Evolutionary conservation across 192 early-diverging fungal genomes (phyloP).

Genomic region (Kickxella alabastrina): DNA sequence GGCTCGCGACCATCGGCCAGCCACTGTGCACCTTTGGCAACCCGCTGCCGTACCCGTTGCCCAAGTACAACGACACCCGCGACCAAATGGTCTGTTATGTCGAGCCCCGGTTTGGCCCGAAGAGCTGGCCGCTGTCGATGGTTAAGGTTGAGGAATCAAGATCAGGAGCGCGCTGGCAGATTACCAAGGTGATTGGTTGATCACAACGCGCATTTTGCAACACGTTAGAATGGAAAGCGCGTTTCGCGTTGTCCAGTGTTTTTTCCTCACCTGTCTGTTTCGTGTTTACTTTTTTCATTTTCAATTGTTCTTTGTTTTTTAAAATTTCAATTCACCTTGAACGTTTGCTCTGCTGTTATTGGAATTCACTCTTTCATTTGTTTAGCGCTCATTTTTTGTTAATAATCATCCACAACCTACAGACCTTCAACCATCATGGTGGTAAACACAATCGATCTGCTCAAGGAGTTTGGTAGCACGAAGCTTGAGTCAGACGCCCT

Average conservation of each 20-base stretch:
- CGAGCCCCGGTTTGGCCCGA: conserved; percentile 67
- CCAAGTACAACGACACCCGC: conserved; percentile 64
- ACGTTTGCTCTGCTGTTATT: neutral
- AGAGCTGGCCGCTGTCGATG: conserved; percentile 65
- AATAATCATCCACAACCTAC: too few species aligned
- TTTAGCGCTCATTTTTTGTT: too few species aligned
- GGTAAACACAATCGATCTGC: conserved; percentile 23
- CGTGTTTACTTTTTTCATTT: too few species aligned
- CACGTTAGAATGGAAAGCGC: neutral
- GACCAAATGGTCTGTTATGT: conserved; percentile 56
- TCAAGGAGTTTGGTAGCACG: conserved; percentile 25
- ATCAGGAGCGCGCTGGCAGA: conserved; percentile 61
- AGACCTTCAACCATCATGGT: neutral
- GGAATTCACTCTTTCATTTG: neutral
- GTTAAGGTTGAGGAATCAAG: conserved; percentile 62
- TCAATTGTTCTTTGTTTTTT: too few species aligned
- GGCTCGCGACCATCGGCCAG: conserved; percentile 77
- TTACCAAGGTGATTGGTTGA: conserved; percentile 49
- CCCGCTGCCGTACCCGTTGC: conserved; percentile 71
- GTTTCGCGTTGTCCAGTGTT: too few species aligned
- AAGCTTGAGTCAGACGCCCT: conserved; percentile 41
- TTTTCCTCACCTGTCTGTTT: too few species aligned
- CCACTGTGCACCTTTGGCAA: conserved; percentile 69
- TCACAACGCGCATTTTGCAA: neutral
- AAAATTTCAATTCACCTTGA: too few species aligned